phyloP scores from a whole-genome alignment of 345 rosid genomes.

The Eucalyptus polyanthemos region DNA sequence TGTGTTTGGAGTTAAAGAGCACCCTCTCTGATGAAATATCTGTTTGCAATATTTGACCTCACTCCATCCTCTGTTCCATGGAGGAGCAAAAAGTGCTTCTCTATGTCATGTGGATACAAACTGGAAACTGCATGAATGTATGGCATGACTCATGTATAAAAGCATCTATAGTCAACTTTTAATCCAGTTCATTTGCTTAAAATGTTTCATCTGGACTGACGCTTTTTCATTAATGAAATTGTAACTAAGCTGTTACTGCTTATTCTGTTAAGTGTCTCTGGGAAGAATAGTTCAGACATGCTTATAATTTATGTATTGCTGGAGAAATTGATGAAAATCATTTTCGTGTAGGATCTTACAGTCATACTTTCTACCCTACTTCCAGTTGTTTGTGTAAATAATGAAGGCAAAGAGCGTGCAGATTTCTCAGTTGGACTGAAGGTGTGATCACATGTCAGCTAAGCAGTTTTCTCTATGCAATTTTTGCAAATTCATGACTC shows the following conservation, averaged over 20 bases:
- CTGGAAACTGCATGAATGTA: background rate
- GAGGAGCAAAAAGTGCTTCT: background rate
- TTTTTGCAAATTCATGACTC: background rate
- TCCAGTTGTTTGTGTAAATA: slow-evolving; percentile 55
- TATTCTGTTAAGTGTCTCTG: background rate
- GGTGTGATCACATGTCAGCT: slow-evolving; percentile 17
- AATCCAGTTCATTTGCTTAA: background rate
- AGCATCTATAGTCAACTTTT: background rate
- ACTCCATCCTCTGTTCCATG: background rate
- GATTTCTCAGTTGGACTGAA: slow-evolving; percentile 69
- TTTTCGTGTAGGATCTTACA: slow-evolving; percentile 57
- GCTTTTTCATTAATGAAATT: background rate
- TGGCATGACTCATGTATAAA: background rate
- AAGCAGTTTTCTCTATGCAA: background rate
- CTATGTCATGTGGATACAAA: background rate
- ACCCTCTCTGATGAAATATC: background rate
- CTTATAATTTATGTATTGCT: background rate
- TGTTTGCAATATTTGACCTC: background rate
- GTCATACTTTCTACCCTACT: slow-evolving; percentile 84
- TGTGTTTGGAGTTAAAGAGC: background rate
- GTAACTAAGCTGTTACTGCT: background rate
- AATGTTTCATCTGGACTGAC: background rate
- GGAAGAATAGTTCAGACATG: background rate
- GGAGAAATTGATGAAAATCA: background rate
- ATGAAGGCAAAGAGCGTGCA: slow-evolving; percentile 51